phyloP scores from a whole-genome alignment of 352 stramenopile species.

The Phytopythium aichiense region DNA sequence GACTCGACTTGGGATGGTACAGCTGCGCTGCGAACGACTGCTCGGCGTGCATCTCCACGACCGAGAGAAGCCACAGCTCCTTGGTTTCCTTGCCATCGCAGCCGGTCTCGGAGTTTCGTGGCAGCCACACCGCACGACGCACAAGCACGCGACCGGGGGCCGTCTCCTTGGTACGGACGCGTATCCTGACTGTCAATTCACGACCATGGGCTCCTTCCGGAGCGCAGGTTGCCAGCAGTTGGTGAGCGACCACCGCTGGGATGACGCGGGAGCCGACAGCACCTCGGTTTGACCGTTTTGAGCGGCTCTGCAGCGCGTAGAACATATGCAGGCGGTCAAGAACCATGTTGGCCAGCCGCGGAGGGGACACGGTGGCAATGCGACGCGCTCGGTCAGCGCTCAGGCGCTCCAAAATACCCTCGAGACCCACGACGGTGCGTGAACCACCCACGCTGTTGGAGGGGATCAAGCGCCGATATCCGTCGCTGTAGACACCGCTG shows the following conservation, averaged over 20 bases:
- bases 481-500: neutral
- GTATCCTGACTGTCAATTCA: conserved; percentile 6
- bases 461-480: conserved; percentile 10
- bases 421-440: conserved; percentile 36
- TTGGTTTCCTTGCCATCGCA: neutral
- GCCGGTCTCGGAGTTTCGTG: neutral
- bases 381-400: conserved; percentile 26
- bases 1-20: conserved; percentile 3
- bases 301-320: conserved; percentile 16
- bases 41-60: conserved; percentile 3
- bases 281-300: neutral
- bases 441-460: conserved; percentile 1
- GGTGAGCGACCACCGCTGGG: neutral
- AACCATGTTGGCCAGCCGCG: conserved; percentile 33
- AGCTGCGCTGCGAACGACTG: neutral
- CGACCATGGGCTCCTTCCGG: neutral
- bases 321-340: conserved; percentile 66
- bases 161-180: conserved; percentile 15
- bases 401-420: conserved; percentile 49
- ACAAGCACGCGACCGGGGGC: conserved; percentile 22
- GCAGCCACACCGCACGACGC: conserved; percentile 21
- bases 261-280: neutral
- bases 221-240: neutral
- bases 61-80: conserved; percentile 4
- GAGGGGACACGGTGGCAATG: conserved; percentile 25